Conservation (phyloP, 345 rosid genomes). For the Syzygium aqueum region DNA sequence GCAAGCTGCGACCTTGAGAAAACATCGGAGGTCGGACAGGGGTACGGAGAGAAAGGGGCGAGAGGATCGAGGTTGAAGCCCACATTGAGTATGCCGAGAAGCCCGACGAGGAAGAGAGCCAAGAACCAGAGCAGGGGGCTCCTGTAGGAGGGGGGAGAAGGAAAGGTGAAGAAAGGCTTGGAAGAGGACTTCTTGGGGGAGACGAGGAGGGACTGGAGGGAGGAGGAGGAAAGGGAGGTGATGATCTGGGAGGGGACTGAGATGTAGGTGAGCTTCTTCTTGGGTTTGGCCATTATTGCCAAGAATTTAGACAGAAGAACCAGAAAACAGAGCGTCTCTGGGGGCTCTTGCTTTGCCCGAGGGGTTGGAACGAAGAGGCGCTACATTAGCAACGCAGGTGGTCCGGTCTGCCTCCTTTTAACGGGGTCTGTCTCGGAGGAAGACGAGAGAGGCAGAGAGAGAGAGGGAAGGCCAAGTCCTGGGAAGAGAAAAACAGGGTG, state of each 20-base stretch:
- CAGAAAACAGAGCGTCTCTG: neutral
- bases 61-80: slow-evolving; percentile 40
- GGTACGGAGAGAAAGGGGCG: slow-evolving; percentile 42
- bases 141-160: slow-evolving; percentile 14
- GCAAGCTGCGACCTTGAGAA: slow-evolving; percentile 5
- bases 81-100: slow-evolving; percentile 40
- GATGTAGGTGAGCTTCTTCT: slow-evolving; percentile 40
- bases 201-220: slow-evolving; percentile 48
- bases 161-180: neutral
- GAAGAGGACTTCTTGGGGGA: slow-evolving; percentile 50
- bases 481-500: neutral
- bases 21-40: slow-evolving; percentile 27
- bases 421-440: neutral
- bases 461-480: neutral
- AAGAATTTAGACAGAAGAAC: neutral
- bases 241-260: slow-evolving; percentile 53
- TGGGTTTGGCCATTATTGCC: slow-evolving; percentile 37
- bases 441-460: neutral
- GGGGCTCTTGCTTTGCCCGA: neutral
- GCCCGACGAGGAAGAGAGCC: slow-evolving; percentile 42
- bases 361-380: neutral
- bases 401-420: neutral
- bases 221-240: slow-evolving; percentile 45
- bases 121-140: slow-evolving; percentile 49
- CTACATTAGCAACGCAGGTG: neutral